Evolutionary conservation across 2,329 filamentous ascomycete species (phyloP), one percentile per base, ranked within the genome.

Genomic region (Curvularia sp.): DNA sequence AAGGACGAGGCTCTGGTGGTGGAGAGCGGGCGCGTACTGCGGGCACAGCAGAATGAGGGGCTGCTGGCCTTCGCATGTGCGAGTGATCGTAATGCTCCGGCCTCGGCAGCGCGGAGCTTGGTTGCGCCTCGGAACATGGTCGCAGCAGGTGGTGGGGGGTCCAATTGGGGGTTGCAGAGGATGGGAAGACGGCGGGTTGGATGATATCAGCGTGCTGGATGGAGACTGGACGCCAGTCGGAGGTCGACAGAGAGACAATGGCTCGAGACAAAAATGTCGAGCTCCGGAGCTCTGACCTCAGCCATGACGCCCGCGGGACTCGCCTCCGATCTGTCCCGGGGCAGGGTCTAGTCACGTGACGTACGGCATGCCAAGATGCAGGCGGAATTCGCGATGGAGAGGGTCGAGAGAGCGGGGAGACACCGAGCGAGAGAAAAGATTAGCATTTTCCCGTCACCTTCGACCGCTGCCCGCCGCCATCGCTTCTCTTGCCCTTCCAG

Each of bases 51-150:
- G 53, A 69, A 60, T 61, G 73, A 74, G 72, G 72, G 73, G 70
- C 54, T 68, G 69, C 54, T 68, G 52, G 60, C 50, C 60, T 61
- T 72, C 49, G 72, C 74, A 77, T 77, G 72, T 76, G 74, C 69
- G 59, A 72, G 63, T 63, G 69, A 71, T 46, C 70, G 71, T 60
- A 73, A 52, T 47, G 64, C 64, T 49, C 71, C 66, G 60, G 69
- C 72, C 72, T 76, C 74, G 74, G 74, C 69, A 70, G 69, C 60
- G 52, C 71, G 67, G 61, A 75, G 65, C 66, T 66, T 72, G 50
- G 66, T 66, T 41, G 71, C 71, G 57, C 69, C 66, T 60, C 75
- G 73, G 65, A 77, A 73, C 75, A 77, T 76, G 68, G 66, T 55
- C 51, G 50, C 61, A 38, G 49, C 50, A 7, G 45, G 6, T 43